These are phyloP conservation scores for Calonectria multiphialidica DNA, from an alignment of 2,329 filamentous ascomycete genomes.

Conservation along the genomic window DNA sequence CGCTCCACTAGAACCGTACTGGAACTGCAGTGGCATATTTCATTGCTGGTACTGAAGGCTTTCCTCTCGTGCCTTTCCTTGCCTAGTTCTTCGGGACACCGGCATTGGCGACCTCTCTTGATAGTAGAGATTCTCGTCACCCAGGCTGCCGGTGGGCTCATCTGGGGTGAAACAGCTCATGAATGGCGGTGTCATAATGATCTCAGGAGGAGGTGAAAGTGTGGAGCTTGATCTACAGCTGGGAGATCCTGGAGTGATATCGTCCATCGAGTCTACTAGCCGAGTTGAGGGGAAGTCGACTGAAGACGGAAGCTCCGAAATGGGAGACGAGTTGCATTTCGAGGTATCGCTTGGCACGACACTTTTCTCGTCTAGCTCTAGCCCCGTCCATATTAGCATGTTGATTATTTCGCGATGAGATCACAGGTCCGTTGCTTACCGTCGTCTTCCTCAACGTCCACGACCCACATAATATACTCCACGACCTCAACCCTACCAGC, in stretches of 20 bases:
- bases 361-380: neutral
- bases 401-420: neutral
- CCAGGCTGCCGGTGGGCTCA: neutral
- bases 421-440: slow-evolving; percentile 16
- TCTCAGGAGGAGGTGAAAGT: slow-evolving; percentile 33
- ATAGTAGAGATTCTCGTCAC: neutral
- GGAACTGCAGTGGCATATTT: neutral
- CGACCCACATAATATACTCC: slow-evolving; percentile 41
- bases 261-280: neutral
- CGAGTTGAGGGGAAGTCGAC: neutral
- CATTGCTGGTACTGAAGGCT: neutral
- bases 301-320: neutral
- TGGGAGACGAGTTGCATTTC: neutral
- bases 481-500: slow-evolving; percentile 40
- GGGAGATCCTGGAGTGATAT: neutral
- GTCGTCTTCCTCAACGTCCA: neutral
- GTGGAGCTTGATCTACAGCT: slow-evolving; percentile 18
- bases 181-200: slow-evolving; percentile 32
- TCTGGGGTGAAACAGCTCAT: neutral
- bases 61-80: neutral
- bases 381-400: neutral
- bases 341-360: too few relatives aligned
- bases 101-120: neutral
- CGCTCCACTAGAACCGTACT: too few relatives aligned
- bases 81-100: slow-evolving; percentile 1